Evolutionary conservation across 306 rosid species (phyloP).

Genomic region (Quercus robur): DNA sequence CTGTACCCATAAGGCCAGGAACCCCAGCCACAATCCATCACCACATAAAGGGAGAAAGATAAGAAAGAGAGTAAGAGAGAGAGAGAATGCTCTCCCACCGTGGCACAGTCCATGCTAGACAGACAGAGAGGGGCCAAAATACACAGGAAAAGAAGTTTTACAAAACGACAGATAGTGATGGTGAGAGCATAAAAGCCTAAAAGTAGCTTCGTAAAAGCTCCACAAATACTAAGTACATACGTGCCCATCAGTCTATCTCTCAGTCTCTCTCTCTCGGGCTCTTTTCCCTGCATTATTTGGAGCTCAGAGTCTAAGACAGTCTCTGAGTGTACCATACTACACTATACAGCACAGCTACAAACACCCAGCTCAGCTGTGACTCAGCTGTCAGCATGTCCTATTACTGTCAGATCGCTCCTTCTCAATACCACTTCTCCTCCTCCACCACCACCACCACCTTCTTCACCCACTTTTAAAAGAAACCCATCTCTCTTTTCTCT

Average conservation of each 20-base stretch:
- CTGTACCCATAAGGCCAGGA: no score
- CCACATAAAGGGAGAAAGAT: not conserved
- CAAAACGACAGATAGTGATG: slow-evolving; percentile 5
- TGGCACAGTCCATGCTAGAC: no score
- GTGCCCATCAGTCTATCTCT: not conserved
- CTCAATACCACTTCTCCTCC: slow-evolving; percentile 23
- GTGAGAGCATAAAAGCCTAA: slow-evolving; percentile 3
- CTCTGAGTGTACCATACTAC: slow-evolving; percentile 23
- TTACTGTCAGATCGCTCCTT: slow-evolving; percentile 47
- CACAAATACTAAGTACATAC: not conserved
- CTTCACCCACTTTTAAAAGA: slow-evolving; percentile 14
- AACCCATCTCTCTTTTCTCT: not conserved
- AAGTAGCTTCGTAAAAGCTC: slow-evolving; percentile 8
- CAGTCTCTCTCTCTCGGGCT: not conserved
- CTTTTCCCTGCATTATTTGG: slow-evolving; percentile 23
- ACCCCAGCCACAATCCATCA: no score
- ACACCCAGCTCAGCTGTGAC: not conserved
- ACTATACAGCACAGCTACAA: not conserved
- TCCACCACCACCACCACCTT: slow-evolving; percentile 11
- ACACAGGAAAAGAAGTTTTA: not conserved
- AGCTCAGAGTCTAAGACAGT: not conserved
- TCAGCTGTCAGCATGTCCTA: slow-evolving; percentile 24
- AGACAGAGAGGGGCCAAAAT: not conserved
- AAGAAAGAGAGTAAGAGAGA: not conserved
- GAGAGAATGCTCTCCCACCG: no score